phyloP scores from a whole-genome alignment of 495 filamentous ascomycete species.

The Aspergillus cristatus region DNA sequence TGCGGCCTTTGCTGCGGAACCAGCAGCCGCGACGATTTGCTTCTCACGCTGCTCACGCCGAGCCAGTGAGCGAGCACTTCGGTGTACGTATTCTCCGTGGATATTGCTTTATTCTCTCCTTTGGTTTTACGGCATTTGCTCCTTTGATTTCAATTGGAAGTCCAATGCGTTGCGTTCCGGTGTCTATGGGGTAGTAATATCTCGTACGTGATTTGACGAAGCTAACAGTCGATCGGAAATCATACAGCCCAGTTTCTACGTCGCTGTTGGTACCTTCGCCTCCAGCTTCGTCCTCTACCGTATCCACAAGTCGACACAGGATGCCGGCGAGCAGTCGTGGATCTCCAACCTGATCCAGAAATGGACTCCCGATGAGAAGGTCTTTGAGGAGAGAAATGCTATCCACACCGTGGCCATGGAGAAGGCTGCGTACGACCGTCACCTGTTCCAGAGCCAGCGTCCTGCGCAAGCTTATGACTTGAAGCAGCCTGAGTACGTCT shows the following conservation, averaged over 20 bases:
- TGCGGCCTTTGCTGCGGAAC: slow-evolving; percentile 34
- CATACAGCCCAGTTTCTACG: slow-evolving; percentile 55
- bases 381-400: slow-evolving; percentile 50
- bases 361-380: slow-evolving; percentile 37
- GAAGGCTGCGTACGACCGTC: slow-evolving; percentile 59
- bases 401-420: slow-evolving; percentile 57
- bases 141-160: background rate
- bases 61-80: slow-evolving; percentile 51
- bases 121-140: background rate
- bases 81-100: slow-evolving; percentile 46
- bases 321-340: slow-evolving; percentile 40
- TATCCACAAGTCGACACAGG: slow-evolving; percentile 30
- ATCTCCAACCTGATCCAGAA: slow-evolving; percentile 50
- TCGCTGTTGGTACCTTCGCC: slow-evolving; percentile 50
- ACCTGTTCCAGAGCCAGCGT: slow-evolving; percentile 51
- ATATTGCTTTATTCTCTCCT: slow-evolving; percentile 5
- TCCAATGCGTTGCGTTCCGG: no score
- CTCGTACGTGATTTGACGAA: background rate
- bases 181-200: no score
- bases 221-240: slow-evolving; percentile 1
- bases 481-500: slow-evolving; percentile 61
- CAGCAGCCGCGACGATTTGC: slow-evolving; percentile 37
- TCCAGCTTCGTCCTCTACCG: slow-evolving; percentile 49
- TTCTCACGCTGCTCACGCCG: slow-evolving; percentile 32
- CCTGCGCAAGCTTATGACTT: slow-evolving; percentile 40